phyloP scores from a whole-genome alignment of 257 asterid species.

The Ballota nigra region DNA sequence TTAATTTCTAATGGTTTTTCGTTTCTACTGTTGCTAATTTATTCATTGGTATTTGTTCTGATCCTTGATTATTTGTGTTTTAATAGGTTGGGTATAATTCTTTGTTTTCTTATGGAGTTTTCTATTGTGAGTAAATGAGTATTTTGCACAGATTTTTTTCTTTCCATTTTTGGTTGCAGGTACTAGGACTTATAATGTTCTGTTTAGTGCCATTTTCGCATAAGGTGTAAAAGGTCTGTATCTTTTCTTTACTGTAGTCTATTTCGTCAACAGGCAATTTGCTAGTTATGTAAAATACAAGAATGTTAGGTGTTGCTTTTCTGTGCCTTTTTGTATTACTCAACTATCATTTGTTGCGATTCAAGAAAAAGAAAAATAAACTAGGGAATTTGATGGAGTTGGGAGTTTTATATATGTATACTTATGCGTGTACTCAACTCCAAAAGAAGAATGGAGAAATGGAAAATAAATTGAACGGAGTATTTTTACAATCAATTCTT shows the following conservation, averaged over 20 bases:
- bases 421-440: too few relatives aligned
- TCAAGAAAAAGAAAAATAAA: neutral
- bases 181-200: neutral
- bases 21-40: neutral
- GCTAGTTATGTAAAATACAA: neutral
- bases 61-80: neutral
- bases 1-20: neutral
- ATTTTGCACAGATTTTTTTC: too few relatives aligned
- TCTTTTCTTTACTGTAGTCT: neutral
- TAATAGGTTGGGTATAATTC: neutral
- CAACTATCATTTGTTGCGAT: slow-evolving; percentile 12
- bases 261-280: neutral
- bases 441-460: too few relatives aligned
- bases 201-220: slow-evolving; percentile 5
- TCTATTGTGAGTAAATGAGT: slow-evolving; percentile 11
- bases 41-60: neutral
- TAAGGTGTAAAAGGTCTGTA: slow-evolving; percentile 19
- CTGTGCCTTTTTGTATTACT: slow-evolving; percentile 11
- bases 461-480: too few relatives aligned
- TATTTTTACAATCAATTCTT: too few relatives aligned
- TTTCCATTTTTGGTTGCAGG: slow-evolving; percentile 5
- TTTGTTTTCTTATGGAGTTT: neutral
- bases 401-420: too few relatives aligned
- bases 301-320: neutral
- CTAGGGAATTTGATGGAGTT: slow-evolving; percentile 4